These are phyloP conservation scores for Schizophyllum amplum DNA, from an alignment of 1,284 basidiomycete genomes.

Conservation along the genomic window DNA sequence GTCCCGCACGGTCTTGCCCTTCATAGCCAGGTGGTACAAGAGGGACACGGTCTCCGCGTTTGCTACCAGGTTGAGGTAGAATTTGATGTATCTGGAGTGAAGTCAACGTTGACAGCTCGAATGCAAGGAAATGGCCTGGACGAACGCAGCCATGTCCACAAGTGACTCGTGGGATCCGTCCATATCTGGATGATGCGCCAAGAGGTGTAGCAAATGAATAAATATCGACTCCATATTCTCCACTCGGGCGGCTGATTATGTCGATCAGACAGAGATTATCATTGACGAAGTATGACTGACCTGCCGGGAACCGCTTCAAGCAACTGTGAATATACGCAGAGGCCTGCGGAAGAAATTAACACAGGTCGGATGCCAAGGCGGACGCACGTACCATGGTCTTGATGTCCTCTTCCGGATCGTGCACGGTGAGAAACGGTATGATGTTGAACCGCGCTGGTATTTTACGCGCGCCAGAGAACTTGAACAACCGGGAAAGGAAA, in stretches of 20 bases:
- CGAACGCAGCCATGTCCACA: slow-evolving; percentile 67
- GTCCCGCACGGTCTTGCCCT: slow-evolving; percentile 84
- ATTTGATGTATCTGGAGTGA: slow-evolving; percentile 77
- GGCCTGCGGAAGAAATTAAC: slow-evolving; percentile 32
- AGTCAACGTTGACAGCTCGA: background rate
- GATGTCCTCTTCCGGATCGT: slow-evolving; percentile 87
- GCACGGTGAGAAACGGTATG: slow-evolving; percentile 81
- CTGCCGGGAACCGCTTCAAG: slow-evolving; percentile 37
- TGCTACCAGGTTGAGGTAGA: slow-evolving; percentile 77
- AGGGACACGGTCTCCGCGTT: slow-evolving; percentile 75
- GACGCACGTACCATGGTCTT: slow-evolving; percentile 39
- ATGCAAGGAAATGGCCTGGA: slow-evolving; percentile 2
- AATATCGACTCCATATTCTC: slow-evolving; percentile 76
- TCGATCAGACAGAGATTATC: background rate
- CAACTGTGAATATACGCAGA: slow-evolving; percentile 46
- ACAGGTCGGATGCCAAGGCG: background rate
- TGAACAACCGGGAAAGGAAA: slow-evolving; percentile 73
- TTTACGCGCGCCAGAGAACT: slow-evolving; percentile 52
- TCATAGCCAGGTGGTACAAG: slow-evolving; percentile 76
- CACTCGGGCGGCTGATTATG: slow-evolving; percentile 43
- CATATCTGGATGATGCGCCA: slow-evolving; percentile 95
- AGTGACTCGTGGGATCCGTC: slow-evolving; percentile 51
- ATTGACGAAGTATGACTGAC: slow-evolving; percentile 34
- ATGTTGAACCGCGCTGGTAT: slow-evolving; percentile 73
- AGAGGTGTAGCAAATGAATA: slow-evolving; percentile 77